A percentile compares a stretch with the other conserved stretches of the same genome.
phyloP scores from a whole-genome alignment of 306 rosid species.

The Castanea mollissima region DNA sequence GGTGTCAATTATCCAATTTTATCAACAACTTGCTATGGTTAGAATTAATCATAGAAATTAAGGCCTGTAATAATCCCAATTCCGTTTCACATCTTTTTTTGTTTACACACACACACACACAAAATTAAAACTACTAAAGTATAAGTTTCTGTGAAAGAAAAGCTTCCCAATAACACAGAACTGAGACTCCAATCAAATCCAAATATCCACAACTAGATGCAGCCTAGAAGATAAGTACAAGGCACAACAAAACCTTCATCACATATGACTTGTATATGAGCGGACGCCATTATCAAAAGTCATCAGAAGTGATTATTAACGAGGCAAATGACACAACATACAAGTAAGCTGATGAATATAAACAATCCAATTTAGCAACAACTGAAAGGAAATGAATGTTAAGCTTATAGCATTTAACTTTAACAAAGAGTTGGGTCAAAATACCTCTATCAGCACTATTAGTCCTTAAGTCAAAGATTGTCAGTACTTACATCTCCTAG shows the following conservation, averaged over 20 bases:
- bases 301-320: constrained; percentile 13
- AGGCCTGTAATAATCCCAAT: neutral
- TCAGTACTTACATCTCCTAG: constrained; percentile 51
- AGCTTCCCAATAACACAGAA: neutral
- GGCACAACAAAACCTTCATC: constrained; percentile 3
- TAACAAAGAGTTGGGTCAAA: neutral
- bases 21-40: neutral
- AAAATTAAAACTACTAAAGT: neutral
- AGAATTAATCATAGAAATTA: neutral
- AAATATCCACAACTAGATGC: neutral
- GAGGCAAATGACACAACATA: neutral
- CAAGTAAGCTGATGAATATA: neutral
- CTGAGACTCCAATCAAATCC: neutral
- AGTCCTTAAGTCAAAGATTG: neutral
- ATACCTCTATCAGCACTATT: neutral
- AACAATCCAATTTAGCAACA: neutral
- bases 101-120: neutral
- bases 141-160: neutral
- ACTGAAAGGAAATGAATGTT: neutral
- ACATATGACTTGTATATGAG: neutral
- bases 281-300: constrained; percentile 4
- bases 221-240: constrained; percentile 10
- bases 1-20: constrained; percentile 16
- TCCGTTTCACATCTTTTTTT: neutral
- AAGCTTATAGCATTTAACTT: neutral